These are phyloP conservation scores for Urochloa ruziziensis DNA, from an alignment of 176 grass and related monocot species.

Conservation along the genomic window DNA sequence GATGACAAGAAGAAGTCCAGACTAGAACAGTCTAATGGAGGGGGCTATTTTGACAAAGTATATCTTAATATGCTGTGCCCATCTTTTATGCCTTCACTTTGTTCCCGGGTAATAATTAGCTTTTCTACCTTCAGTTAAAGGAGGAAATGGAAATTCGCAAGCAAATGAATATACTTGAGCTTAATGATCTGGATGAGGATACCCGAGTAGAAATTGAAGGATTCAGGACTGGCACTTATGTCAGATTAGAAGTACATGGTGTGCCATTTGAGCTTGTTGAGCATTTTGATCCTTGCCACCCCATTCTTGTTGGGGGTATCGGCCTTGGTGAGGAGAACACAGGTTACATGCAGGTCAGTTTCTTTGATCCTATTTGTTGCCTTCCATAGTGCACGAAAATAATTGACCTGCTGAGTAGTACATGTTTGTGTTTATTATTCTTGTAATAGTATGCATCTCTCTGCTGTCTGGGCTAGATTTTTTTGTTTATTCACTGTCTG, in stretches of 20 bases:
- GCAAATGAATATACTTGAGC: slow-evolving; percentile 80
- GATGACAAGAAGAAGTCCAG: slow-evolving; percentile 57
- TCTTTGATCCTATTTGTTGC: slow-evolving; percentile 25
- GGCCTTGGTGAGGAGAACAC: slow-evolving; percentile 89
- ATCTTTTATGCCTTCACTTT: slow-evolving; percentile 14
- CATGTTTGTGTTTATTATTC: background rate
- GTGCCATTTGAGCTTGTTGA: slow-evolving; percentile 93
- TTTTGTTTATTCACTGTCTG: background rate
- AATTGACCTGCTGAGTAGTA: background rate
- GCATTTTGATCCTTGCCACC: slow-evolving; percentile 88
- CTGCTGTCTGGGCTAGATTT: background rate
- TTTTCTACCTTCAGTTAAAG: slow-evolving; percentile 62
- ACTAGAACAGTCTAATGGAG: slow-evolving; percentile 54
- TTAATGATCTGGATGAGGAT: slow-evolving; percentile 86
- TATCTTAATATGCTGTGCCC: slow-evolving; percentile 4
- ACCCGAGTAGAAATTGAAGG: slow-evolving; percentile 84
- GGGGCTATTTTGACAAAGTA: slow-evolving; percentile 93
- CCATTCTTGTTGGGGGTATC: slow-evolving; percentile 86
- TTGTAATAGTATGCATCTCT: background rate
- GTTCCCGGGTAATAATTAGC: slow-evolving; percentile 11
- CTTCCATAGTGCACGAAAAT: background rate
- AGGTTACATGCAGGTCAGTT: slow-evolving; percentile 92
- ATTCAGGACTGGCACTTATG: slow-evolving; percentile 82
- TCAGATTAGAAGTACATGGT: slow-evolving; percentile 89
- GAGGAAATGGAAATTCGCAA: slow-evolving; percentile 87